Evolutionary conservation across 2,329 filamentous ascomycete genomes (phyloP).

Genomic region (Anthostomella pinea): DNA sequence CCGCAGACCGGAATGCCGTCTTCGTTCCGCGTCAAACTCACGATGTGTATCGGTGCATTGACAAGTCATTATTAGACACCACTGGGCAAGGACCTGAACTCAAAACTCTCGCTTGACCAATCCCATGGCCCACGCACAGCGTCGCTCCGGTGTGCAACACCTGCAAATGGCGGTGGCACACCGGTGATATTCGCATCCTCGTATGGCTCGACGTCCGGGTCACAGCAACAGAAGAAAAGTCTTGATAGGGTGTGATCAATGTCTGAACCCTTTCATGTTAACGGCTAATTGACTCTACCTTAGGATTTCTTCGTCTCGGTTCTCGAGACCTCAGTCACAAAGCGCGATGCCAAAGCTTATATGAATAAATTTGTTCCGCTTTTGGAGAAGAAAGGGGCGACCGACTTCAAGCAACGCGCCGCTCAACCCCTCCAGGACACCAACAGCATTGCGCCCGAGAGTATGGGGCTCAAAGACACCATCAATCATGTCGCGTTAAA

Average conservation of each 20-base stretch:
- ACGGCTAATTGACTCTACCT: conserved; percentile 8
- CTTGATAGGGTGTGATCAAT: conserved; percentile 45
- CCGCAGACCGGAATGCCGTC: conserved; percentile 12
- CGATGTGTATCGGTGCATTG: conserved; percentile 3
- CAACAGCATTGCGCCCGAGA: conserved; percentile 3
- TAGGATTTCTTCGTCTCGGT: conserved; percentile 85
- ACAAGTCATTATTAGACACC: conserved; percentile 21
- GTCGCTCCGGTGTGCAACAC: conserved; percentile 20
- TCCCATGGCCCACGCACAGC: conserved; percentile 23
- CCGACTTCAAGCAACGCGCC: conserved; percentile 30
- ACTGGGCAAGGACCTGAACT: conserved; percentile 22
- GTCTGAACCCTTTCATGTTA: conserved; percentile 2
- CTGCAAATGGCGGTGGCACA: conserved; percentile 26
- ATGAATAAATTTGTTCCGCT: conserved; percentile 71
- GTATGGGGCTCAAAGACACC: conserved; percentile 4
- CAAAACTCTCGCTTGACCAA: conserved; percentile 15
- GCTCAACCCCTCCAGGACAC: conserved; percentile 24
- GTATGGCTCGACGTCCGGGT: conserved; percentile 40
- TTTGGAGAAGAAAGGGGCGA: conserved; percentile 33
- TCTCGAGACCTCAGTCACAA: conserved; percentile 84
- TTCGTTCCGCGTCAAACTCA: background rate
- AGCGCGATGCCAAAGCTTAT: conserved; percentile 88
- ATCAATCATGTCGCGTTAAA: conserved; percentile 3
- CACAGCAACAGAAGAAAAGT: conserved; percentile 46
- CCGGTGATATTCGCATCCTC: conserved; percentile 28